Evolutionary conservation across 2,329 filamentous ascomycete species (phyloP), one percentile per base, ranked within the genome.

Genomic region (Elsinoe arachidis): DNA sequence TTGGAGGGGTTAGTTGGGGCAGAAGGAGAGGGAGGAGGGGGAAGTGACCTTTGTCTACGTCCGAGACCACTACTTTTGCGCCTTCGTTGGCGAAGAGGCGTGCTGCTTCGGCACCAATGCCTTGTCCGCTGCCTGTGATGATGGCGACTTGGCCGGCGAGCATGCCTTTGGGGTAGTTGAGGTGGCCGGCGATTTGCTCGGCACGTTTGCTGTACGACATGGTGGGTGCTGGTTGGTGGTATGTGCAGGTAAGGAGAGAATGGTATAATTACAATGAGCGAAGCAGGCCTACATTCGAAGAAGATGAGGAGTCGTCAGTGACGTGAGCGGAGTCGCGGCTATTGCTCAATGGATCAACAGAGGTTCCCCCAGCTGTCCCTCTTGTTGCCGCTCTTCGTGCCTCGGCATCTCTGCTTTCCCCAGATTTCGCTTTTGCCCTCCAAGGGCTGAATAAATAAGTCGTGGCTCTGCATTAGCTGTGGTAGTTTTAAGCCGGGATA

Each of bases 61-160:
- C 90, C 21, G 88, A 85, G 46, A 95, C 78, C 10, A 95, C 77
- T 0, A 95, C 89, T 69, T 86, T 90, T 14, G 90, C 89, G 21
- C 90, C 90, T 72, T 96, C 89, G 60, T 90, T 92, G 11, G 88
- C 89, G 66, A 95, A 95, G 2, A 95, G 74, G 9, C 84, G 79
- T 6, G 90, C 90, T 33, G 86, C 80, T 73, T 95, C 90, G 26
- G 89, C 90, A 21, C 90, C 90, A 69, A 95, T 95, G 59, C 90
- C 90, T 70, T 95, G 89, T 7, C 88, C 89, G 15, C 85, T 84
- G 44, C 90, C 89, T 2, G 90, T 96, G 69, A 95, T 86, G 70
- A 96, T 95, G 66, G 90, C 90, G 14, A 87, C 83, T 70, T 95
- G 89, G 55, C 86, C 87, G 30, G 80, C 80, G 56, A 95, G 81